These are phyloP conservation scores for Umbelopsis isabellina DNA, from an alignment of 192 early-diverging fungal species.

Conservation along the genomic window DNA sequence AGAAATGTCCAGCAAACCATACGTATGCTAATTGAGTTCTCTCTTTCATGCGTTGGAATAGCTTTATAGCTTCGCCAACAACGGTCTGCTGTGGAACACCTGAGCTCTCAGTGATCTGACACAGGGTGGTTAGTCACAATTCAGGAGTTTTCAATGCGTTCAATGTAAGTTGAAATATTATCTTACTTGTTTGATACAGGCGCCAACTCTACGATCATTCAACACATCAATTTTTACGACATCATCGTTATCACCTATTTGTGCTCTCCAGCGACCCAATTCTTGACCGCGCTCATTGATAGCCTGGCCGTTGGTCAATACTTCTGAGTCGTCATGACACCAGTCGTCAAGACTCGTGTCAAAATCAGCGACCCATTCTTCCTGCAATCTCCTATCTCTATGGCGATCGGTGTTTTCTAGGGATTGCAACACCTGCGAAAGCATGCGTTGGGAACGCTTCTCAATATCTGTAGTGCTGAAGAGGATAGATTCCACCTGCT, in stretches of 20 bases:
- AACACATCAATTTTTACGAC: conserved; percentile 32
- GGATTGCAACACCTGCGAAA: conserved; percentile 27
- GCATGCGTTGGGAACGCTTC: conserved; percentile 38
- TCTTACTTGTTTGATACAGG: conserved; percentile 38
- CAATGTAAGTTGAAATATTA: not conserved
- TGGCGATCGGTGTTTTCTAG: conserved; percentile 33
- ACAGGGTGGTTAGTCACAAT: not conserved
- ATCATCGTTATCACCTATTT: conserved; percentile 35
- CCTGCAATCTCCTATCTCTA: conserved; percentile 32
- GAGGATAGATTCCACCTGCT: conserved; percentile 38
- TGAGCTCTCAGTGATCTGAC: conserved; percentile 38
- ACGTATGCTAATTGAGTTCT: conserved; percentile 44
- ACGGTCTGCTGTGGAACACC: conserved; percentile 45
- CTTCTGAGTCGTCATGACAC: conserved; percentile 44
- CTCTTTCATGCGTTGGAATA: conserved; percentile 39
- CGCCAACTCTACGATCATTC: conserved; percentile 41
- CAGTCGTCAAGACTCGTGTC: conserved; percentile 46
- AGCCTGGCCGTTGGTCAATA: conserved; percentile 25
- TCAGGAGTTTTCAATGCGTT: too few species aligned
- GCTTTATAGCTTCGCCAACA: conserved; percentile 36
- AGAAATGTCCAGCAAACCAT: conserved; percentile 43
- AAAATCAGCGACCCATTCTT: conserved; percentile 44
- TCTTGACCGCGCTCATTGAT: conserved; percentile 27
- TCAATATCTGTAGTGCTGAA: conserved; percentile 39
- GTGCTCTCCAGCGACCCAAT: conserved; percentile 35